A percentile compares a stretch with the other conserved stretches of the same genome.
Evolutionary conservation across 73 alveolate species (phyloP).

Genomic region (Paramecium tetraurelia): DNA sequence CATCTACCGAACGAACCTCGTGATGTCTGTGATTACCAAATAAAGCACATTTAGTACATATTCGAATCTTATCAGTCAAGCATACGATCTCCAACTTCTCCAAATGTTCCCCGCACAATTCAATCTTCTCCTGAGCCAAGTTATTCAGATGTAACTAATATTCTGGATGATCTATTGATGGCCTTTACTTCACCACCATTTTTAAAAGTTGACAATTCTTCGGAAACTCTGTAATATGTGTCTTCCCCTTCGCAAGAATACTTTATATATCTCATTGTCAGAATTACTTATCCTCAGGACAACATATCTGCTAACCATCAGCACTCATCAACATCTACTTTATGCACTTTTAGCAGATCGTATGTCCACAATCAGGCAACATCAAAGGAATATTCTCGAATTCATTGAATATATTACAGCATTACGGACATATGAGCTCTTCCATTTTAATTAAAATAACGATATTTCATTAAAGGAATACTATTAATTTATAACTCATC

Average conservation of each 20-base stretch:
- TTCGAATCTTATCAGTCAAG: slow-evolving; percentile 78
- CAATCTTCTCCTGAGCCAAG: not conserved
- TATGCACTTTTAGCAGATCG: not conserved
- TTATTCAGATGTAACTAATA: not conserved
- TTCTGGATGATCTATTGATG: not conserved
- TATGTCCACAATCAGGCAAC: slow-evolving; percentile 43
- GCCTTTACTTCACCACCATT: not conserved
- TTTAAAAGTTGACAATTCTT: not conserved
- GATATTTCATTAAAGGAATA: not conserved
- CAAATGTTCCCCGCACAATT: slow-evolving; percentile 60
- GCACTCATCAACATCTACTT: not conserved
- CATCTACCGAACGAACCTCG: slow-evolving; percentile 84
- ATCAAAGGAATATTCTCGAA: not conserved
- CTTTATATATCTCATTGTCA: not conserved
- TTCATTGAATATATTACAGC: not conserved
- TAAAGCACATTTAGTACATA: slow-evolving; percentile 90
- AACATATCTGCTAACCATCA: not conserved
- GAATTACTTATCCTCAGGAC: slow-evolving; percentile 19
- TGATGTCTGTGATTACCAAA: slow-evolving; percentile 93
- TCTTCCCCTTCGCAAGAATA: not conserved
- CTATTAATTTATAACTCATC: not conserved
- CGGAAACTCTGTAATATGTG: not conserved
- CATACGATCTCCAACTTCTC: slow-evolving; percentile 85
- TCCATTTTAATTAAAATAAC: not conserved
- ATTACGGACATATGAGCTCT: slow-evolving; percentile 20